phyloP scores from a whole-genome alignment of 2,329 filamentous ascomycete species.

The Aspergillus proliferans region DNA sequence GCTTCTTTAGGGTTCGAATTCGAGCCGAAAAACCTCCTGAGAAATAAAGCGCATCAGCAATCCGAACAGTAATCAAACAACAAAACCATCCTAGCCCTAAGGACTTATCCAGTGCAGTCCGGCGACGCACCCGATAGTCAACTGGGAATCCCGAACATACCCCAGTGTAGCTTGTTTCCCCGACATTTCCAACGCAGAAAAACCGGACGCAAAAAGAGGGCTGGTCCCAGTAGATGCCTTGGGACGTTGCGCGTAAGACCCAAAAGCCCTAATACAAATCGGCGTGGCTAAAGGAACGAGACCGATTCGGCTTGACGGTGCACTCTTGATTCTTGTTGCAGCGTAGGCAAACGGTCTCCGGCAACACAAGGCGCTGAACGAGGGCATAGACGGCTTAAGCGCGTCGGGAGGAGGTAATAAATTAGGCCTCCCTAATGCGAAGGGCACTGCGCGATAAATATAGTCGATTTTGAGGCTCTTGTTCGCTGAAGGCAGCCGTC shows the following conservation, averaged over 20 bases:
- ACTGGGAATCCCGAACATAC: slow-evolving; percentile 74
- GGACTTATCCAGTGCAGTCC: background rate
- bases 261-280: background rate
- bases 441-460: background rate
- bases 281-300: background rate
- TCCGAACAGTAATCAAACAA: slow-evolving; percentile 5
- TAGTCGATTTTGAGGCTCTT: background rate
- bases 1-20: slow-evolving; percentile 50
- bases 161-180: slow-evolving; percentile 74
- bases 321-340: background rate
- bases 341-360: slow-evolving; percentile 6
- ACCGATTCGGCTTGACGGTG: background rate
- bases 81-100: background rate
- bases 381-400: slow-evolving; percentile 12
- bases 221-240: background rate
- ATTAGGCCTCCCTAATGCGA: background rate
- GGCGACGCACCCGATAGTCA: slow-evolving; percentile 61
- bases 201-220: background rate
- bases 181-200: background rate
- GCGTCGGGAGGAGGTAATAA: background rate
- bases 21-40: slow-evolving; percentile 78
- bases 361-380: slow-evolving; percentile 3
- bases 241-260: background rate
- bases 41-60: background rate
- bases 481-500: slow-evolving; percentile 5